Base-by-base conservation (phyloP, 2,329 filamentous ascomycete species). In the Beauveria varroae region DNA sequence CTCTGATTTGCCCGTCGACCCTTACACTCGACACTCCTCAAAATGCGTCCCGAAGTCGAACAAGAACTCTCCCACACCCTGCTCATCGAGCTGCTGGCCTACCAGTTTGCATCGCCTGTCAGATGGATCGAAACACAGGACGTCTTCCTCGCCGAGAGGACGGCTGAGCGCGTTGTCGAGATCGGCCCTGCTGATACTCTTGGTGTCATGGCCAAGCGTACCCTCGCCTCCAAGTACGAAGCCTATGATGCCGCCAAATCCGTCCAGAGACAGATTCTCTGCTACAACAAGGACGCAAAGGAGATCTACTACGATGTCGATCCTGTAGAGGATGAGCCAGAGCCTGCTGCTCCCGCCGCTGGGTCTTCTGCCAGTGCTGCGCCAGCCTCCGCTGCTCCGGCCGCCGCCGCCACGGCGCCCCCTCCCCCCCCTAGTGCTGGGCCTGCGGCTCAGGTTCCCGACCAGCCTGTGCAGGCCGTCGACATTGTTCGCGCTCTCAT, bases 71-170 rank as follows among this genome's bases (percentile, higher is more conserved):
- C 95, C 73, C 93, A 99, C 79, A 98, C 93, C 68, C 86, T 99
- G 78, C 90, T 99, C 74, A 91, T 99, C 67, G 95, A 99, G 87
- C 90, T 99, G 66, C 87, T 99, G 69, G 95, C 95, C 81, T 99
- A 98, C 79, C 95, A 99, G 76, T 99, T 99, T 77, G 95, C 95
- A 70, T 98, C 93, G 60, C 95, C 95, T 56, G 95, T 99, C 70
- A 88, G 95, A 87, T 99, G 95, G 95, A 99, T 99, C 77, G 95
- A 99, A 80, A 99, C 95, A 60, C 95, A 99, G 79, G 95, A 99
- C 93, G 95, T 99, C 70, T 95, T 99, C 72, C 89, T 99, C 69
- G 93, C 89, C 66, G 92, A 98, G 77, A 95, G 96, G 80, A 89
- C 87, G 57, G 96, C 95, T 56, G 95, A 99, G 83, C 88, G 95